Conservation (phyloP, 1,284 basidiomycete species). For the Ganoderma meredithae region DNA sequence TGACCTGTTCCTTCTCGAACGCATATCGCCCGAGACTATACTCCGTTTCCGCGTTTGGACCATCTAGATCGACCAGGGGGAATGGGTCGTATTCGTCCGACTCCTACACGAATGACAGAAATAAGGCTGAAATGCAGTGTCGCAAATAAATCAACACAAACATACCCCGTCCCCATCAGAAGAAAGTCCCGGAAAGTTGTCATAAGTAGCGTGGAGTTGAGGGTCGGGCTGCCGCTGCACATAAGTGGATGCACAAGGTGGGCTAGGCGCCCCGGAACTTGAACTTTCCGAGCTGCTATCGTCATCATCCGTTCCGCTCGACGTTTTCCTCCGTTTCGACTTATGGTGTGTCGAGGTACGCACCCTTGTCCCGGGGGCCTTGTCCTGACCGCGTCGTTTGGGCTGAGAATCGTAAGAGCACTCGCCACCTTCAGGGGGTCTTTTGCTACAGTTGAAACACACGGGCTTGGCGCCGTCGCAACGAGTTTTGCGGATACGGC, state of each 20-base stretch:
- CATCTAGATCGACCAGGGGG: slow-evolving; percentile 20
- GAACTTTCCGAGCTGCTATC: slow-evolving; percentile 16
- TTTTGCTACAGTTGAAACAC: slow-evolving; percentile 72
- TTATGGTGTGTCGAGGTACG: slow-evolving; percentile 39
- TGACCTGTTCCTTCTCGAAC: slow-evolving; percentile 1
- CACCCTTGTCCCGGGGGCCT: slow-evolving; percentile 73
- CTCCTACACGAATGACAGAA: background rate
- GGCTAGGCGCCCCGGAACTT: background rate
- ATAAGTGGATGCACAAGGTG: background rate
- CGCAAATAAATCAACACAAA: background rate
- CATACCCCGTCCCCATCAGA: slow-evolving; percentile 20
- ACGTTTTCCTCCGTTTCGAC: slow-evolving; percentile 13
- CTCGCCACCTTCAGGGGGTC: slow-evolving; percentile 41
- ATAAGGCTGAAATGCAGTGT: background rate
- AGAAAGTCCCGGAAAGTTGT: slow-evolving; percentile 9
- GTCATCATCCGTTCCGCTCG: background rate
- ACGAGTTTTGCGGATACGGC: slow-evolving; percentile 77
- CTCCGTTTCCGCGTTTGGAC: slow-evolving; percentile 7
- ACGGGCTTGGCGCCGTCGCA: slow-evolving; percentile 79
- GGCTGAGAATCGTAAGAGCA: slow-evolving; percentile 67
- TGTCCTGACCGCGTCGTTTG: slow-evolving; percentile 79
- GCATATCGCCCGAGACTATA: background rate
- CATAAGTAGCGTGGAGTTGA: slow-evolving; percentile 8
- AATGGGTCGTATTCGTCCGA: slow-evolving; percentile 30
- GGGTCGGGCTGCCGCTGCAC: background rate